Conservation (phyloP, 176 grass and related monocot species). For the Musa acuminata region DNA sequence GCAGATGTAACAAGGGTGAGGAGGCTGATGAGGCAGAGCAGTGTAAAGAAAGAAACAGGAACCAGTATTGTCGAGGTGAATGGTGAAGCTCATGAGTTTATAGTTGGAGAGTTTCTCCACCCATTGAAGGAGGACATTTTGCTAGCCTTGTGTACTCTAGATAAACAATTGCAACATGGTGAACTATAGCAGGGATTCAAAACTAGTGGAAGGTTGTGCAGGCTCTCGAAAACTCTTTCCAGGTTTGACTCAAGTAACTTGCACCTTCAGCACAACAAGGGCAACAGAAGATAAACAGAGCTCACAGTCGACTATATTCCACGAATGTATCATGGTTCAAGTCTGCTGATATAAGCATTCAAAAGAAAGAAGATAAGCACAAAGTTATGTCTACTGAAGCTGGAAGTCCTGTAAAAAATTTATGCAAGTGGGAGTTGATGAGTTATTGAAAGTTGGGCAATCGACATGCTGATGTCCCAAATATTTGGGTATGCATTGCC, state of each 20-base stretch:
- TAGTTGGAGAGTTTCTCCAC: slow-evolving; percentile 31
- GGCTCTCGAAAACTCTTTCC: neutral
- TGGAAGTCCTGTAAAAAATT: too few relatives aligned
- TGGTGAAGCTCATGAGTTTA: slow-evolving; percentile 28
- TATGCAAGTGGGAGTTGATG: too few relatives aligned
- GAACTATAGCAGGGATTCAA: slow-evolving; percentile 15
- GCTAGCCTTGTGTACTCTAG: slow-evolving; percentile 11
- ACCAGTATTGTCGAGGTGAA: slow-evolving; percentile 38
- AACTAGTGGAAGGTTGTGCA: neutral
- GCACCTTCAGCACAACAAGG: slow-evolving; percentile 6
- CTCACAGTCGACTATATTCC: neutral
- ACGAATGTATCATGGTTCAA: neutral
- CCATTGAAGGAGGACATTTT: slow-evolving; percentile 24
- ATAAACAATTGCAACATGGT: slow-evolving; percentile 33
- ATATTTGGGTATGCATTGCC: too few relatives aligned
- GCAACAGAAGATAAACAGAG: neutral
- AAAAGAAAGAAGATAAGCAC: too few relatives aligned
- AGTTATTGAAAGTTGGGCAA: too few relatives aligned
- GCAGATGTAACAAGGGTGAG: slow-evolving; percentile 34
- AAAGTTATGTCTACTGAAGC: too few relatives aligned
- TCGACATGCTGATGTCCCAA: too few relatives aligned
- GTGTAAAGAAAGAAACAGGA: slow-evolving; percentile 31
- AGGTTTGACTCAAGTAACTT: neutral
- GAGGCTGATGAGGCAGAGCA: slow-evolving; percentile 26
- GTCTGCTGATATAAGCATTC: neutral